Conservation (phyloP, 148 eudicot genomes). For the Salicornia ramosissima region DNA sequence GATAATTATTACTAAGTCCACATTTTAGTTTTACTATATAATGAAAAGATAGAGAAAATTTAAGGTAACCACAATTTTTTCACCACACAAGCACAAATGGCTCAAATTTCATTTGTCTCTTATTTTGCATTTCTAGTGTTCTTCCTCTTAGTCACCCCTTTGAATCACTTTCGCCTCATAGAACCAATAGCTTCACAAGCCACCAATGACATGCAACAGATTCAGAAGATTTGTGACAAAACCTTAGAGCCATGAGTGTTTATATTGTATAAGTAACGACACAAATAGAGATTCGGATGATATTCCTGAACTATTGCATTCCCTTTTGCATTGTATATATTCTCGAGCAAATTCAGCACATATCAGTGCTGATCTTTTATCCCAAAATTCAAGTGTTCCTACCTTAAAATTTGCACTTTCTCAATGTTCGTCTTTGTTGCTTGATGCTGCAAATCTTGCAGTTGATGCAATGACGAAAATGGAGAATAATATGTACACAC, state of each 20-base stretch:
- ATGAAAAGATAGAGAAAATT: not conserved
- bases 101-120: not conserved
- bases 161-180: not conserved
- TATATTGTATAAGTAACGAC: not conserved
- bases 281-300: not conserved
- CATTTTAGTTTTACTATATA: not conserved
- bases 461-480: conserved; percentile 5
- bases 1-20: not conserved
- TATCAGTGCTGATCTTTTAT: conserved; percentile 12
- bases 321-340: conserved; percentile 15
- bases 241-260: conserved; percentile 15
- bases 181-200: conserved; percentile 1
- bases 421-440: not conserved
- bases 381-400: conserved; percentile 1
- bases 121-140: too few species aligned
- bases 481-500: not conserved
- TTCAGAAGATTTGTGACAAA: not conserved
- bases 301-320: not conserved
- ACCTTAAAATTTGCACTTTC: not conserved
- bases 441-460: conserved; percentile 3
- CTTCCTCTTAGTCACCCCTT: not conserved
- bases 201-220: not conserved
- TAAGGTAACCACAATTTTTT: not conserved
- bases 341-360: conserved; percentile 11
- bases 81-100: not conserved